These are phyloP conservation scores for Alternaria longipes DNA, from an alignment of 2,329 filamentous ascomycete genomes.

Conservation along the genomic window DNA sequence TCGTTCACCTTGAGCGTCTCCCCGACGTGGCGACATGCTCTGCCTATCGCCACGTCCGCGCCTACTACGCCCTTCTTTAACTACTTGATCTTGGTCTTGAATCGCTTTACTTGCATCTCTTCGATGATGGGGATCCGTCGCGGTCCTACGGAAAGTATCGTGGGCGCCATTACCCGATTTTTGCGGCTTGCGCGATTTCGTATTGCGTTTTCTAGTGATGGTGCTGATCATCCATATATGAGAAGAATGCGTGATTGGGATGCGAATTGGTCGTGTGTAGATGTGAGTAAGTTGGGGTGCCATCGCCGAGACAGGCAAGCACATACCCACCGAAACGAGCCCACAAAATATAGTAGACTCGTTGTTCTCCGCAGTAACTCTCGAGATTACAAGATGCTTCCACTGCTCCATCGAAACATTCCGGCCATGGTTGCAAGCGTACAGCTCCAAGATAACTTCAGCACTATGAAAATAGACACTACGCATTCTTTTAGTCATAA, in stretches of 20 bases:
- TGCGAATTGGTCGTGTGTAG: background rate
- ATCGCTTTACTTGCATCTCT: background rate
- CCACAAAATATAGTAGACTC: background rate
- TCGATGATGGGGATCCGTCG: background rate
- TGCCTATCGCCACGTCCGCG: background rate
- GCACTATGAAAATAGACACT: constrained; percentile 1
- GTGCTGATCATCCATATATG: background rate
- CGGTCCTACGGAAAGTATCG: background rate
- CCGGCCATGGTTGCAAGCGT: background rate
- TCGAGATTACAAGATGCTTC: background rate
- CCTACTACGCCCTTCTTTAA: background rate
- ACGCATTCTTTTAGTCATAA: background rate
- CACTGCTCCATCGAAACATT: background rate
- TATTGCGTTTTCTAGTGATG: constrained; percentile 1
- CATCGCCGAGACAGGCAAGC: background rate
- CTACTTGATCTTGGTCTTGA: background rate
- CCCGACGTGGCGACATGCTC: constrained; percentile 4
- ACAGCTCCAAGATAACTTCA: background rate
- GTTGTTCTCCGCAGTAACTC: no score
- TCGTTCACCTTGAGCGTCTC: background rate
- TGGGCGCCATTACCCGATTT: background rate
- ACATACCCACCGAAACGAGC: background rate
- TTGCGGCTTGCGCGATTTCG: background rate
- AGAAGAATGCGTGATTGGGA: background rate
- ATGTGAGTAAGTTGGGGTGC: background rate